Conservation (phyloP, 371 early-diverging fungal species). For the Conidiobolus incongruus region DNA sequence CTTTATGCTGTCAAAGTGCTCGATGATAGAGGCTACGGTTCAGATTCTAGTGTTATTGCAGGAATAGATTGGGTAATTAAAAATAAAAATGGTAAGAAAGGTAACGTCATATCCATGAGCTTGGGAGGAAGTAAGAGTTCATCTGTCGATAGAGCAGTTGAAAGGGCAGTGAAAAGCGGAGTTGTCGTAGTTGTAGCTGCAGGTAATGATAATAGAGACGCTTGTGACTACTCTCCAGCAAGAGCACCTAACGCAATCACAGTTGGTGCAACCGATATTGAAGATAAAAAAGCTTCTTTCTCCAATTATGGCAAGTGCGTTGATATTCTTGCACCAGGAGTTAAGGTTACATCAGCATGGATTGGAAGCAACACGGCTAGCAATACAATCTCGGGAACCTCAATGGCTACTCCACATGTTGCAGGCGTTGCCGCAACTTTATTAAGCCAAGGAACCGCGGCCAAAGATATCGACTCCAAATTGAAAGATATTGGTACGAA, state of each 20-base stretch:
- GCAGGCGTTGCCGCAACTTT: constrained; percentile 55
- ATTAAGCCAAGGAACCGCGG: too few species aligned
- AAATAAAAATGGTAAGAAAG: neutral
- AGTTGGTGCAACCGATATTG: constrained; percentile 32
- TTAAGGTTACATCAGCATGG: constrained; percentile 74
- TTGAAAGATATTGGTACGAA: neutral
- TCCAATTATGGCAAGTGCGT: too few species aligned
- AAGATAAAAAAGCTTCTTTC: constrained; percentile 37
- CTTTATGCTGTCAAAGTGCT: constrained; percentile 34
- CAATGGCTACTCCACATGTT: constrained; percentile 67
- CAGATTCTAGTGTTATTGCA: too few species aligned
- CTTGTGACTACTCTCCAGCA: constrained; percentile 35
- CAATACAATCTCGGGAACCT: constrained; percentile 50
- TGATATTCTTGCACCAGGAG: constrained; percentile 55
- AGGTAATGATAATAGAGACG: constrained; percentile 25
- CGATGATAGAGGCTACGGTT: constrained; percentile 22
- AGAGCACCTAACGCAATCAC: constrained; percentile 26
- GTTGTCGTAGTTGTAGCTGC: constrained; percentile 35
- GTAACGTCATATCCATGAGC: constrained; percentile 22
- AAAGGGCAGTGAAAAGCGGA: constrained; percentile 9
- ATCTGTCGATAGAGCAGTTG: constrained; percentile 15
- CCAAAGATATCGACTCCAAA: too few species aligned
- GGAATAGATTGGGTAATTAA: constrained; percentile 18
- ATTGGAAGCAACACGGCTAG: constrained; percentile 39
- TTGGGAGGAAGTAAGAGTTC: constrained; percentile 23